Evolutionary conservation across 768 basidiomycete genomes (phyloP).

Genomic region (Rhodotorula kratochvilovae): DNA sequence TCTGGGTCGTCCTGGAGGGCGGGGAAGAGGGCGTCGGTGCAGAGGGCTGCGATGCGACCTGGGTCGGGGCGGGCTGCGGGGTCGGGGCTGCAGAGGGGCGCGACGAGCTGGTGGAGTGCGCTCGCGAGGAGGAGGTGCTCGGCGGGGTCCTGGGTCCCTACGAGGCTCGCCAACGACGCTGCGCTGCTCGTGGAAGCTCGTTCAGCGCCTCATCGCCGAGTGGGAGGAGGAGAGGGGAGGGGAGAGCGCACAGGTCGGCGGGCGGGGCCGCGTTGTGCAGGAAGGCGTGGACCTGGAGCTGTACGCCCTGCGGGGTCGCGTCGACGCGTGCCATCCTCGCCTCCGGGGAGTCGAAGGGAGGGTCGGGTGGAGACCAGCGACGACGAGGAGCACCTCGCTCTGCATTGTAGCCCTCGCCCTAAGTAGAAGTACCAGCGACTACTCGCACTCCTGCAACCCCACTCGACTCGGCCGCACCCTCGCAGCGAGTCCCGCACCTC

Average conservation of each 20-base stretch:
- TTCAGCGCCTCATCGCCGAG: background rate
- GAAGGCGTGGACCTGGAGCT: background rate
- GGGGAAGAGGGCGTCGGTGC: background rate
- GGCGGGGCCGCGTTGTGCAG: background rate
- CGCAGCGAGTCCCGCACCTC: background rate
- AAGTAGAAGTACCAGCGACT: too few relatives aligned
- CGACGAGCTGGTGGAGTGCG: conserved; percentile 5
- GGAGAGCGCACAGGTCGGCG: background rate
- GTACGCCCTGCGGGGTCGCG: background rate
- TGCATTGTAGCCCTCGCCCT: too few relatives aligned
- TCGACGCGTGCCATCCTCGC: background rate
- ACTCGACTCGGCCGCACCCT: too few relatives aligned
- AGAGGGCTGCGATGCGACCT: background rate
- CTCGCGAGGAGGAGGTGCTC: background rate
- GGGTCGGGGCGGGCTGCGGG: background rate
- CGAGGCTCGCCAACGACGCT: background rate
- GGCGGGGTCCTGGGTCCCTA: background rate
- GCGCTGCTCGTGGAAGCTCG: background rate
- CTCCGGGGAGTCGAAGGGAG: background rate
- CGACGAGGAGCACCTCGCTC: too few relatives aligned
- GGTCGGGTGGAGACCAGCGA: background rate
- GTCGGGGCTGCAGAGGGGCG: background rate
- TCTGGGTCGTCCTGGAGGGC: background rate
- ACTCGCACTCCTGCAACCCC: too few relatives aligned
- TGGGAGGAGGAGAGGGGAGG: background rate